phyloP scores from a whole-genome alignment of 495 filamentous ascomycete genomes.

The Pseudomonodictys pantanalensis region DNA sequence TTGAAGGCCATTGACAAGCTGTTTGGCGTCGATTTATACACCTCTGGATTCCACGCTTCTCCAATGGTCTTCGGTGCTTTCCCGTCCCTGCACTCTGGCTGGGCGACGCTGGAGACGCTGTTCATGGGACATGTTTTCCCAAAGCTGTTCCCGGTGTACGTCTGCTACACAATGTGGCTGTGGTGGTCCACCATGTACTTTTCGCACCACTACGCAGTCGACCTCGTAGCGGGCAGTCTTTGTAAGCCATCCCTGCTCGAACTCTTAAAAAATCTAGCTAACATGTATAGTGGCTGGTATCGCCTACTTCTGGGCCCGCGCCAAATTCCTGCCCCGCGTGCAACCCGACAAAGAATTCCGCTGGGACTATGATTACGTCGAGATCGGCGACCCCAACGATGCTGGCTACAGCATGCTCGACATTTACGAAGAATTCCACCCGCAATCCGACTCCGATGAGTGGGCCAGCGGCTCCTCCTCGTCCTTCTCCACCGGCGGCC shows the following conservation, averaged over 20 bases:
- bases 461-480: conserved; percentile 74
- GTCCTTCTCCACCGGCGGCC: conserved; percentile 42
- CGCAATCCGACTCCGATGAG: conserved; percentile 59
- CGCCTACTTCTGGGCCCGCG: conserved; percentile 74
- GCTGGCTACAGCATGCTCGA: conserved; percentile 56
- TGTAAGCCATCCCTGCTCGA: conserved; percentile 41
- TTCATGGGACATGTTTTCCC: conserved; percentile 93
- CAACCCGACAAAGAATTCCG: conserved; percentile 81
- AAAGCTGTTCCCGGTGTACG: conserved; percentile 67
- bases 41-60: conserved; percentile 79
- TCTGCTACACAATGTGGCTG: conserved; percentile 82
- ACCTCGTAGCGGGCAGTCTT: conserved; percentile 80
- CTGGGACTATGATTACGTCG: conserved; percentile 95
- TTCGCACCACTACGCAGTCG: conserved; percentile 92
- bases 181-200: conserved; percentile 99
- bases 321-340: conserved; percentile 73
- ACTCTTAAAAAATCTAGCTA: conserved; percentile 4
- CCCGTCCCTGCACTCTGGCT: conserved; percentile 82
- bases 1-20: conserved; percentile 84
- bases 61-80: conserved; percentile 94
- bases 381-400: conserved; percentile 62
- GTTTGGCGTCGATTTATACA: conserved; percentile 88
- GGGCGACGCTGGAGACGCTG: conserved; percentile 81
- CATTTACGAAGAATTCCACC: conserved; percentile 54
- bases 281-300: conserved; percentile 60